Base-by-base conservation (phyloP, 2,329 filamentous ascomycete genomes). In the Alternaria incomplexa region DNA sequence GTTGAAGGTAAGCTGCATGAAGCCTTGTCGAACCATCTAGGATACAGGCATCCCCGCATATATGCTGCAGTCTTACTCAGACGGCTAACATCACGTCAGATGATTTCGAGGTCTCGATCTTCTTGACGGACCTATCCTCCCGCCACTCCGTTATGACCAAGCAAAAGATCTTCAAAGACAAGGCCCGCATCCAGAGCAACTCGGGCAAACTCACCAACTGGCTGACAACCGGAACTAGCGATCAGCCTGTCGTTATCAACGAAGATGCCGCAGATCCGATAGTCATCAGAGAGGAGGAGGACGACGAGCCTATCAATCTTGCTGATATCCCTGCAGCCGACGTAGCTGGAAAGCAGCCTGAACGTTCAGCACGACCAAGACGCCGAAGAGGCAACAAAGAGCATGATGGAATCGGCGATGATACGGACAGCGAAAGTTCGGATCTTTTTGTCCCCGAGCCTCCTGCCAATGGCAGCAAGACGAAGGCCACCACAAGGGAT, bases 101-200 rank as follows among this genome's bases (percentile, higher is more conserved):
- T 80, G 95, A 97, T 70, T 99, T 97, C 76, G 93, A 98, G 77
- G 93, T 97, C 13, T 92, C 93, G 40, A 91, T 99, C 68, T 98
- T 97, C 81, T 84, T 99, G 68, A 96, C 92, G 48, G 93, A 97
- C 79, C 91, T 91, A 8, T 90, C 88, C 55, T 94, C 91, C 43
- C 89, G 93, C 13, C 96, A 98, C 82, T 92, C 93, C 32, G 84
- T 99, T 40, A 86, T 98, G 61, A 91, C 90, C 59, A 97, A 96
- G 79, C 89, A 92, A 72, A 97, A 97, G 81, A 86, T 88, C 17
- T 93, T 85, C 66, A 76, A 75, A n/a, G 77, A 82, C 44, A 78
- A 79, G 59, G 81, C 82, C 68, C 78, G 76, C 52, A 71, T 85
- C 48, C 80, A 80, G 64, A 83, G 81, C 61, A 85, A 82, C 32